Evolutionary conservation across 768 basidiomycete genomes (phyloP), one percentile per base, ranked within the genome.

Genomic region (Naganishia randhawae): DNA sequence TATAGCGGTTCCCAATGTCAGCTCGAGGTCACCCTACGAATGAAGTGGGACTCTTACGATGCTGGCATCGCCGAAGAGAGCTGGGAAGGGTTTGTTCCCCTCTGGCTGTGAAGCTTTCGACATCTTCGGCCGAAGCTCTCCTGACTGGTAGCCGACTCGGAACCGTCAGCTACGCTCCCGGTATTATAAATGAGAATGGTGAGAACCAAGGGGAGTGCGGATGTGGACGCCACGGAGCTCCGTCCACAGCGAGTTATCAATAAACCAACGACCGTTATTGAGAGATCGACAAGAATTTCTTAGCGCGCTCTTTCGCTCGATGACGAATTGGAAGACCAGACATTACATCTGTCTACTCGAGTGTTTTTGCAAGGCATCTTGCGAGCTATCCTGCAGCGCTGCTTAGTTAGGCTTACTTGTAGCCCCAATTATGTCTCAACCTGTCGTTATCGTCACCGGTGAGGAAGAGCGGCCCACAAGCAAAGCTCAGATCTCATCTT

Each of bases 41-140:
- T 31, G 25, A 14, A 45, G 35, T 45, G 7, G 32, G 27, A 22
- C n/a, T 2, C 74, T 67, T 35, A 76, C 76, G 9, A 77, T 66
- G 25, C 75, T 73, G 1, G 73, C 69, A 63, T 77, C 76, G 7
- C 76, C 76, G 57, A 77, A 77, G 17, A 77, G 69, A 35, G 74
- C 65, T 10, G 75, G 73, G 16, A 66, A 66, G 1, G 62, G 68
- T 3, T 29, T 55, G n/a, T 57, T 39, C 37, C 41, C 33, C 31
- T 61, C 57, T 9, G 33, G 32, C 37, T 35, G 17, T 25, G 10
- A 1, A 29, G 35, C 19, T 48, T 48, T 48, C 25, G 45, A 48
- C 45, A 48, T 48, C n/a, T 17, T 48, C 45, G 45, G 45, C n/a
- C 45, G 19, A 48, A 17, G 45, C 45, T 48, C 25, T 22, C 45